Evolutionary conservation across 208 protist species (phyloP).

Genomic region (Endotrypanum monterogeii): DNA sequence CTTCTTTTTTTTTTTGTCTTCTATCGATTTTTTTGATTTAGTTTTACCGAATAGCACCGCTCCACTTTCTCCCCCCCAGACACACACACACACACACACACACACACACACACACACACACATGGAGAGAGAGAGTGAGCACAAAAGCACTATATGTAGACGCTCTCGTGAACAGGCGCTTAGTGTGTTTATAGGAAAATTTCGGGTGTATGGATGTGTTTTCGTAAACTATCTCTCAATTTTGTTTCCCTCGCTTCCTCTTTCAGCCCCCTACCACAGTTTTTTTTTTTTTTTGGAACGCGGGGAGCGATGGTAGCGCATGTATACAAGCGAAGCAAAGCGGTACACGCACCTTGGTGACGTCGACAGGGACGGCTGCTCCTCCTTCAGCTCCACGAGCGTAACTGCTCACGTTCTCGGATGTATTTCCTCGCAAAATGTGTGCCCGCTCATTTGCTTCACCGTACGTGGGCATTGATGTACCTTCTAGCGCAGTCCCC

Average conservation of each 20-base stretch:
- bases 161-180: too few relatives aligned
- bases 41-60: too few relatives aligned
- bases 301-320: neutral
- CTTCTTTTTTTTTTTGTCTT: too few relatives aligned
- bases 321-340: too few relatives aligned
- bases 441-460: neutral
- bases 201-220: too few relatives aligned
- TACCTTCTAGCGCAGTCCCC: neutral
- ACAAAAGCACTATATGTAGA: too few relatives aligned
- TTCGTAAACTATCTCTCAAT: constrained; percentile 5
- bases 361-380: neutral
- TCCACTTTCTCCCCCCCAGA: too few relatives aligned
- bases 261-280: neutral
- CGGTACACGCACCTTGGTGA: too few relatives aligned
- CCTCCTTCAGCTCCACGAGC: too few relatives aligned
- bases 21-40: neutral
- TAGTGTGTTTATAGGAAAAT: too few relatives aligned
- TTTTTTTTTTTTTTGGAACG: neutral
- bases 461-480: neutral
- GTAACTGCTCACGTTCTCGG: neutral
- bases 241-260: neutral
- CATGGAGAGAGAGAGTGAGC: too few relatives aligned
- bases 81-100: neutral
- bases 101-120: neutral
- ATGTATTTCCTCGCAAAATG: neutral